phyloP scores from a whole-genome alignment of 2,329 filamentous ascomycete genomes.

The Aspergillus alliaceus region DNA sequence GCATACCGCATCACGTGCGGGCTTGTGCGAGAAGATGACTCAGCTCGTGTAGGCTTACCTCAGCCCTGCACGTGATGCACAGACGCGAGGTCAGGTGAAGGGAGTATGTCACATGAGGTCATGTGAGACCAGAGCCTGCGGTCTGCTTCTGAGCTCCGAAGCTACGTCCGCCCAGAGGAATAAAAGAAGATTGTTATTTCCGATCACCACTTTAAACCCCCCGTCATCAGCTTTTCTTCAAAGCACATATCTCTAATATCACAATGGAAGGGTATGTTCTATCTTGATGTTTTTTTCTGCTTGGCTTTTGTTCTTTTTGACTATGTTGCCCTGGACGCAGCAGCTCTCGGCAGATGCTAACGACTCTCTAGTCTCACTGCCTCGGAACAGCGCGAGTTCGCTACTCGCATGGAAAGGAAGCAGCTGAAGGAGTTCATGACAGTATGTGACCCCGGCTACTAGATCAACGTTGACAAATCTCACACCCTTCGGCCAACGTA shows the following conservation, averaged over 20 bases:
- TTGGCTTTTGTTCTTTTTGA: background rate
- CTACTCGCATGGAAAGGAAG: constrained; percentile 92
- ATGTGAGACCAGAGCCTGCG: constrained; percentile 21
- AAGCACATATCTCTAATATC: constrained; percentile 12
- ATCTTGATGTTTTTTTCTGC: background rate
- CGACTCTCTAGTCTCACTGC: constrained; percentile 62
- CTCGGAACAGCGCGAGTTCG: constrained; percentile 87
- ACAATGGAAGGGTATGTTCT: constrained; percentile 39
- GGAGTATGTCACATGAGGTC: constrained; percentile 11
- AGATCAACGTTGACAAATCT: background rate
- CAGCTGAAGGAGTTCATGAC: constrained; percentile 99
- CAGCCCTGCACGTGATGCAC: background rate
- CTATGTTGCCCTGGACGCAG: background rate
- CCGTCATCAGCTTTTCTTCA: background rate
- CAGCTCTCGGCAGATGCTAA: constrained; percentile 3
- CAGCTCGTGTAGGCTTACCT: background rate
- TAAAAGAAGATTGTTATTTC: constrained; percentile 1
- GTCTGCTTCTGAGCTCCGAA: constrained; percentile 19
- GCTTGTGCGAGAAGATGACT: background rate
- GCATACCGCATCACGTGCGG: background rate
- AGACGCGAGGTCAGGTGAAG: background rate
- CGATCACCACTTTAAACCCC: background rate
- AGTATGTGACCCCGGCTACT: constrained; percentile 57
- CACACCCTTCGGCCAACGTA: too few relatives aligned
- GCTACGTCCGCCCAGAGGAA: constrained; percentile 5